Evolutionary conservation across 2,329 filamentous ascomycete genomes (phyloP).

Genomic region (Xylaria sp.): DNA sequence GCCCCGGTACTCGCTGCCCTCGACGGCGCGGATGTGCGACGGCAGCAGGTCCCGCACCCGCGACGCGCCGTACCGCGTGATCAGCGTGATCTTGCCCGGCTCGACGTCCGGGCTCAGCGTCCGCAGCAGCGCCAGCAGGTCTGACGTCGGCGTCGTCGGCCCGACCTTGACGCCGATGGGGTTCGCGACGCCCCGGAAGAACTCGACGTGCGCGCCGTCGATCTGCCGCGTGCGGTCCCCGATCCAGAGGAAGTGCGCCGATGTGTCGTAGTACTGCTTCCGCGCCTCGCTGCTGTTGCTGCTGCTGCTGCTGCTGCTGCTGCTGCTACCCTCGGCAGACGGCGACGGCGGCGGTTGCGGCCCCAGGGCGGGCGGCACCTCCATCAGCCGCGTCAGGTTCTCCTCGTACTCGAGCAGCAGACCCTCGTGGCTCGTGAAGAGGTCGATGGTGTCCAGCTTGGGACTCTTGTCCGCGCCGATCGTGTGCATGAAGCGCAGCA

Average conservation of each 20-base stretch:
- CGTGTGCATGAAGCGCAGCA: constrained; percentile 91
- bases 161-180: constrained; percentile 97
- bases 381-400: constrained; percentile 79
- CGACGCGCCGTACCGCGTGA: constrained; percentile 89
- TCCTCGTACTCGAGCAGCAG: constrained; percentile 95
- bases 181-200: constrained; percentile 95
- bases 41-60: constrained; percentile 82
- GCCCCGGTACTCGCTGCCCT: constrained; percentile 74
- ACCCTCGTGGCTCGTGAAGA: constrained; percentile 96
- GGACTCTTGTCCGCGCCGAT: constrained; percentile 88
- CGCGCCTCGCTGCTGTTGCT: constrained; percentile 48
- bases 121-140: constrained; percentile 82
- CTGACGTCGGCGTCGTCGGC: constrained; percentile 79
- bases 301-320: too few species aligned
- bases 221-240: constrained; percentile 95
- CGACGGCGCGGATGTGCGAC: constrained; percentile 87
- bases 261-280: constrained; percentile 89
- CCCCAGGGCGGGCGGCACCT: constrained; percentile 62
- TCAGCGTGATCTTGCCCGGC: constrained; percentile 92
- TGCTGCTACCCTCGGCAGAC: constrained; percentile 44
- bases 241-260: constrained; percentile 97
- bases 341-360: constrained; percentile 24
- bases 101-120: constrained; percentile 85
- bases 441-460: constrained; percentile 88
- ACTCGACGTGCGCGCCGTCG: constrained; percentile 94